Evolutionary conservation across 2,329 filamentous ascomycete species (phyloP).

Genomic region (Sodiomyces alkalinus): DNA sequence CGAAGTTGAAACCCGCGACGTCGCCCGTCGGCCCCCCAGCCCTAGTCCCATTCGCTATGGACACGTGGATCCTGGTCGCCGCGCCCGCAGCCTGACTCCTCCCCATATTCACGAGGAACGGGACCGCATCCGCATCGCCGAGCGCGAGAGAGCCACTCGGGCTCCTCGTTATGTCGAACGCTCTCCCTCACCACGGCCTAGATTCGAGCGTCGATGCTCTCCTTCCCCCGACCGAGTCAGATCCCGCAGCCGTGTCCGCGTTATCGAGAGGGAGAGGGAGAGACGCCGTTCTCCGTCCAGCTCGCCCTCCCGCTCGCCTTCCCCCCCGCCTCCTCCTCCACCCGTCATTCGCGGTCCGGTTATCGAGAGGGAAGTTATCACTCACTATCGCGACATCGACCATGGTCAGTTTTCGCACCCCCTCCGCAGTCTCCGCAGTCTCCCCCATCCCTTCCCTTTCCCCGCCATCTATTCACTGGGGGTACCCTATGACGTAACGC

Average conservation of each 20-base stretch:
- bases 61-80: slow-evolving; percentile 20
- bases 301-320: slow-evolving; percentile 32
- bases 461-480: too few relatives aligned
- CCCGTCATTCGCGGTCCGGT: slow-evolving; percentile 59
- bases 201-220: slow-evolving; percentile 14
- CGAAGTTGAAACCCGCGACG: slow-evolving; percentile 39
- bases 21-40: slow-evolving; percentile 26
- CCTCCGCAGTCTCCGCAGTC: not conserved
- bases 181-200: slow-evolving; percentile 17
- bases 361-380: slow-evolving; percentile 79
- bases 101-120: slow-evolving; percentile 15
- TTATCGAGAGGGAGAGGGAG: slow-evolving; percentile 30
- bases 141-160: slow-evolving; percentile 25
- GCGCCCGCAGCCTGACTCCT: slow-evolving; percentile 27
- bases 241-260: slow-evolving; percentile 32
- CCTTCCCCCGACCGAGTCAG: slow-evolving; percentile 25
- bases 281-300: slow-evolving; percentile 21
- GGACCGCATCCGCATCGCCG: slow-evolving; percentile 21
- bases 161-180: slow-evolving; percentile 26
- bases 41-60: slow-evolving; percentile 21
- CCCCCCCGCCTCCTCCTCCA: slow-evolving; percentile 43
- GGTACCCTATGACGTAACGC: too few relatives aligned
- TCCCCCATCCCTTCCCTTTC: not conserved
- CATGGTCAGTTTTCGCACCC: slow-evolving; percentile 45
- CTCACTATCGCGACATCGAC: slow-evolving; percentile 74